Evolutionary conservation across 495 filamentous ascomycete genomes (phyloP).

Genomic region (Astrocystis sublimbata): DNA sequence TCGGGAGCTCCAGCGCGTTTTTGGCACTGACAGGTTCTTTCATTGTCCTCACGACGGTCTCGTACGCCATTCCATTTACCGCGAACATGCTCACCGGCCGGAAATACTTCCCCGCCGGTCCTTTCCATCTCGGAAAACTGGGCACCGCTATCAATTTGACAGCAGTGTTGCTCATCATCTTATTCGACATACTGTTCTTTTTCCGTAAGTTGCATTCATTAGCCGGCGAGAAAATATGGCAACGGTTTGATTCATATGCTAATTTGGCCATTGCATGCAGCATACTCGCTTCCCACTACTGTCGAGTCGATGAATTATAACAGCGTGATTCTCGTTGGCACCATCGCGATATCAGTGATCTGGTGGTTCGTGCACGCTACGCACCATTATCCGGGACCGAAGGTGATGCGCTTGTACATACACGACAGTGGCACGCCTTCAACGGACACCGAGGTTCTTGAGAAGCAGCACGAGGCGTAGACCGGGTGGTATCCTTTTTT

Average conservation of each 20-base stretch:
- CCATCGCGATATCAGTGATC: conserved; percentile 51
- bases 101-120: conserved; percentile 62
- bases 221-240: not conserved
- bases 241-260: not conserved
- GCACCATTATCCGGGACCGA: conserved; percentile 60
- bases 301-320: conserved; percentile 72
- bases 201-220: conserved; percentile 49
- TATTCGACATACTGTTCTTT: conserved; percentile 73
- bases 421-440: conserved; percentile 31
- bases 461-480: conserved; percentile 10
- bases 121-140: conserved; percentile 65
- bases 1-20: conserved; percentile 75
- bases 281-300: conserved; percentile 57
- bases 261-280: conserved; percentile 33
- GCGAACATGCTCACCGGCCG: conserved; percentile 70
- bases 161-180: conserved; percentile 62
- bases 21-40: conserved; percentile 72
- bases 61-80: conserved; percentile 74
- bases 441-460: conserved; percentile 8
- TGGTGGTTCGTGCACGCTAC: conserved; percentile 67
- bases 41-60: conserved; percentile 70
- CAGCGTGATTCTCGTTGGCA: conserved; percentile 61
- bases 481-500: too few species aligned
- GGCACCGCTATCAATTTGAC: conserved; percentile 63
- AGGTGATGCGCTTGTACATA: conserved; percentile 52